A percentile compares a stretch with the other conserved stretches of the same genome.
Conservation (phyloP, 2,329 filamentous ascomycete species). For the Colletotrichum incanum region DNA sequence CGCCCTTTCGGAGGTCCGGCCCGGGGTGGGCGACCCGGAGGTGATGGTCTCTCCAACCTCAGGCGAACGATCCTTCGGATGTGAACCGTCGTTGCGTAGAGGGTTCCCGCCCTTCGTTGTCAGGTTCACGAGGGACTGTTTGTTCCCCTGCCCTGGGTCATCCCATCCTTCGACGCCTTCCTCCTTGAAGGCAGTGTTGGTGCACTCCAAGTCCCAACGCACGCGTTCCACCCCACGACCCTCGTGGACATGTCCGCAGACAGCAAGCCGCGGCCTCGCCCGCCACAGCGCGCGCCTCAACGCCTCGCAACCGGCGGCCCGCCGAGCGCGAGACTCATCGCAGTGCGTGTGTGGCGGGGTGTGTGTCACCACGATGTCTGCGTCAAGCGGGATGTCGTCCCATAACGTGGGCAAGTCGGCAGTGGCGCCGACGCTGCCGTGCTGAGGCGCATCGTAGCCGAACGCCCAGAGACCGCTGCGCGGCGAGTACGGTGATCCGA, state of each 20-base stretch:
- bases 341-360: constrained; percentile 75
- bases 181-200: constrained; percentile 62
- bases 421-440: constrained; percentile 40
- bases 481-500: constrained; percentile 80
- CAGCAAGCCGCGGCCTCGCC: constrained; percentile 74
- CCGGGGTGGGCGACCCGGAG: no score
- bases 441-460: constrained; percentile 64
- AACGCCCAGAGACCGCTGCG: constrained; percentile 76
- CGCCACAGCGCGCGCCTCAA: constrained; percentile 71
- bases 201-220: constrained; percentile 67
- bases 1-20: not conserved
- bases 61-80: not conserved
- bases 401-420: constrained; percentile 64
- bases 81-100: constrained; percentile 65
- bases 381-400: constrained; percentile 72
- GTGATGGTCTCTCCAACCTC: no score
- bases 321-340: constrained; percentile 62
- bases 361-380: constrained; percentile 80
- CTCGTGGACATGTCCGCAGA: constrained; percentile 83
- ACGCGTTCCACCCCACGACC: constrained; percentile 76
- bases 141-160: constrained; percentile 72
- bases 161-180: constrained; percentile 64
- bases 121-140: constrained; percentile 75
- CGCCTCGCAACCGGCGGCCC: constrained; percentile 71
- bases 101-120: constrained; percentile 60